phyloP scores from a whole-genome alignment of 176 grass and related monocot species.

The Ampelocalamus luodianensis region DNA sequence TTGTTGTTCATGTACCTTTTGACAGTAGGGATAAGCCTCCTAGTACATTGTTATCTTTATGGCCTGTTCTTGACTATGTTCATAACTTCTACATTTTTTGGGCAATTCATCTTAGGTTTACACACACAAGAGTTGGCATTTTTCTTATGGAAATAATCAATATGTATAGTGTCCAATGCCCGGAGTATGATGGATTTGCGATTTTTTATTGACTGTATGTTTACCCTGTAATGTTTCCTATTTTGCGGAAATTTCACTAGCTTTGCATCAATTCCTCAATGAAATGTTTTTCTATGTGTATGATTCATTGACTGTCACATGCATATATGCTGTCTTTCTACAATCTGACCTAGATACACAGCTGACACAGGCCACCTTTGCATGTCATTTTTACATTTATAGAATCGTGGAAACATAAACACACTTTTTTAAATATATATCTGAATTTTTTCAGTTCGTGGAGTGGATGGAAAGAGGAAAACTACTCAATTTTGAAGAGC shows the following conservation, averaged over 20 bases:
- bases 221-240: neutral
- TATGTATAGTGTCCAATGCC: neutral
- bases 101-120: neutral
- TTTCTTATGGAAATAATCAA: neutral
- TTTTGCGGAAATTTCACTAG: neutral
- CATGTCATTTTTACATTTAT: neutral
- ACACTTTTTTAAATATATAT: slow-evolving; percentile 18
- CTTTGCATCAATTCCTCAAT: neutral
- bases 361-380: neutral
- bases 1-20: neutral
- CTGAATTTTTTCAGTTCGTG: slow-evolving; percentile 62
- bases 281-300: neutral
- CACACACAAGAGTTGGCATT: neutral
- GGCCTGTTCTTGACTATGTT: neutral
- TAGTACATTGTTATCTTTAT: neutral
- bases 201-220: neutral
- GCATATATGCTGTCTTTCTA: slow-evolving; percentile 4
- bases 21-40: neutral
- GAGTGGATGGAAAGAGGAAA: slow-evolving; percentile 65
- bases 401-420: neutral
- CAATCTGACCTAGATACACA: neutral
- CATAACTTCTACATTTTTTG: neutral
- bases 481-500: slow-evolving; percentile 55
- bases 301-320: neutral
- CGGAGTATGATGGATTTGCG: neutral